Conservation (phyloP, 164 flowering plant genomes). For the Buxus sempervirens region DNA sequence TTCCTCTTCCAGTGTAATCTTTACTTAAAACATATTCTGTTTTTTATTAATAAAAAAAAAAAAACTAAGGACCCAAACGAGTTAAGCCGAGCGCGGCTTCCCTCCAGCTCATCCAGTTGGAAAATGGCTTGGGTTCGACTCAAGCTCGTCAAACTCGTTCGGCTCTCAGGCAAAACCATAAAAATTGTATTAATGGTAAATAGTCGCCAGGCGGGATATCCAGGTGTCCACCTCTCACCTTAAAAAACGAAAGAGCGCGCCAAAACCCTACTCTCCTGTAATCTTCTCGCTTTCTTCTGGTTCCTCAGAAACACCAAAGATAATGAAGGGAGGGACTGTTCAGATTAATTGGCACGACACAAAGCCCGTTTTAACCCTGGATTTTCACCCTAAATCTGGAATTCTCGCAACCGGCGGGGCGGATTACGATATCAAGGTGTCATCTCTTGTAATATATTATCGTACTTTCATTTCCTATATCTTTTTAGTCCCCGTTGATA, state of each 20-base stretch:
- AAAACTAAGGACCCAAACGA: too few species aligned
- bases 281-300: not conserved
- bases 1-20: too few species aligned
- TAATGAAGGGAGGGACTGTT: constrained; percentile 87
- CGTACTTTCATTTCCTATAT: not conserved
- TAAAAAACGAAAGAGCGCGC: not conserved
- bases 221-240: constrained; percentile 12
- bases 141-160: too few species aligned
- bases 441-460: not conserved
- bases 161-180: too few species aligned
- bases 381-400: constrained; percentile 77
- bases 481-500: too few species aligned
- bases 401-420: constrained; percentile 96
- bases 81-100: too few species aligned
- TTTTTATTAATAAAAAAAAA: too few species aligned
- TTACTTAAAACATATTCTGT: too few species aligned
- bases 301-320: constrained; percentile 5
- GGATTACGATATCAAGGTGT: constrained; percentile 89
- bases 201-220: too few species aligned
- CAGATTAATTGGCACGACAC: constrained; percentile 96
- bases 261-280: not conserved
- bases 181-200: too few species aligned
- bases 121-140: too few species aligned
- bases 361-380: constrained; percentile 86
- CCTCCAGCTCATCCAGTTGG: too few species aligned